These are phyloP conservation scores for Seiridium cupressi DNA, from an alignment of 2,329 filamentous ascomycete species.

Conservation along the genomic window DNA sequence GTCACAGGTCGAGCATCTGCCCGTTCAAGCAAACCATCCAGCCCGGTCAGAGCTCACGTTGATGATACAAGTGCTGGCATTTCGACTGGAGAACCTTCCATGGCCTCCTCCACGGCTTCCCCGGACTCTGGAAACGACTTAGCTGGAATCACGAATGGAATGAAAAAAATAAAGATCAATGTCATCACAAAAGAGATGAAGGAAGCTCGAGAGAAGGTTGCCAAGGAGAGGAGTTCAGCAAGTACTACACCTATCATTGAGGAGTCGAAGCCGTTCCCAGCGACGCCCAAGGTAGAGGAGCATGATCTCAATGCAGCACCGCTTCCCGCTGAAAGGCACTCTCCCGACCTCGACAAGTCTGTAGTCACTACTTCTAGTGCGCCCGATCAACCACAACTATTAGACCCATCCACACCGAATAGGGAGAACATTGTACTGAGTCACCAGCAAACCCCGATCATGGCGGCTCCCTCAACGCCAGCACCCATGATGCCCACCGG, in stretches of 20 bases:
- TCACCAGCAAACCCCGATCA: slow-evolving; percentile 15
- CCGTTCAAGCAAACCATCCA: neutral
- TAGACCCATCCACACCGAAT: neutral
- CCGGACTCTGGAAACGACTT: slow-evolving; percentile 37
- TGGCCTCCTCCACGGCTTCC: slow-evolving; percentile 1
- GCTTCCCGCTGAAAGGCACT: slow-evolving; percentile 6
- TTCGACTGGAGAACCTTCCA: neutral
- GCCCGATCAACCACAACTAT: no score
- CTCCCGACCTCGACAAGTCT: no score
- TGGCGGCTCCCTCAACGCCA: slow-evolving; percentile 11
- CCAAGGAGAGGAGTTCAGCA: slow-evolving; percentile 15
- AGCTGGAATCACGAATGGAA: slow-evolving; percentile 54
- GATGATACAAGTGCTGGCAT: neutral
- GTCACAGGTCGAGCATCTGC: slow-evolving; percentile 3
- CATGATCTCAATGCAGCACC: slow-evolving; percentile 1
- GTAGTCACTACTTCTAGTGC: neutral
- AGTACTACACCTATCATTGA: neutral
- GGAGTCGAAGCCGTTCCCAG: neutral
- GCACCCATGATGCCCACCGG: slow-evolving; percentile 29
- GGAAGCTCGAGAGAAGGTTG: slow-evolving; percentile 46
- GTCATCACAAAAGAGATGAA: slow-evolving; percentile 57
- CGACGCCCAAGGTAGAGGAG: neutral
- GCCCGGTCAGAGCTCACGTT: neutral
- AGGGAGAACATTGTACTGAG: neutral
- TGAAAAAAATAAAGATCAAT: slow-evolving; percentile 64